phyloP scores from a whole-genome alignment of 192 early-diverging fungal genomes.

The Allomyces macrogynus region DNA sequence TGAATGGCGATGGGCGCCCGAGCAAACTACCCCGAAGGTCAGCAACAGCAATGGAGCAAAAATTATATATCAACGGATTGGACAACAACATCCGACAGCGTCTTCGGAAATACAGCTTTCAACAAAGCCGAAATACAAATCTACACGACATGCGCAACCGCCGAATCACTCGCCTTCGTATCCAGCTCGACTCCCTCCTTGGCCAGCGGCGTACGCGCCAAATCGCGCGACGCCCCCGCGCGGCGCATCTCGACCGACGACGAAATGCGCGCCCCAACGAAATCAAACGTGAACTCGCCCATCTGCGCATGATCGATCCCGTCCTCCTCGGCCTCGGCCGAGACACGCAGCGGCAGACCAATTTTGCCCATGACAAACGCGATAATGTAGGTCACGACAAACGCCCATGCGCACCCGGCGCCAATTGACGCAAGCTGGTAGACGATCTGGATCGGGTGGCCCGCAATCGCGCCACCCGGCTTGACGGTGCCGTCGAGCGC shows the following conservation, averaged over 20 bases:
- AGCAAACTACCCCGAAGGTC: too few relatives aligned
- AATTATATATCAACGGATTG: too few relatives aligned
- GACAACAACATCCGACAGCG: too few relatives aligned
- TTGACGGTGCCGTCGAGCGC: slow-evolving; percentile 27
- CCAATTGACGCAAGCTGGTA: slow-evolving; percentile 55
- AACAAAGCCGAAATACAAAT: too few relatives aligned
- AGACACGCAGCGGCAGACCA: slow-evolving; percentile 44
- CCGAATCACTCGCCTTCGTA: too few relatives aligned
- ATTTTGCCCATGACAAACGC: slow-evolving; percentile 47
- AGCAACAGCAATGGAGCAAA: too few relatives aligned
- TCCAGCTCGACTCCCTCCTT: too few relatives aligned
- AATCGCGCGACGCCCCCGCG: too few relatives aligned
- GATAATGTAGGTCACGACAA: slow-evolving; percentile 52
- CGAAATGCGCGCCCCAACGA: slow-evolving; percentile 2
- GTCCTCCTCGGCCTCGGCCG: slow-evolving; percentile 46
- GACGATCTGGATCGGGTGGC: slow-evolving; percentile 57
- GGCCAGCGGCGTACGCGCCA: too few relatives aligned
- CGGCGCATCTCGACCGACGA: not conserved
- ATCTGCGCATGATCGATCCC: slow-evolving; percentile 70
- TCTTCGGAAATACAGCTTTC: too few relatives aligned
- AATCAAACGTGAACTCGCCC: slow-evolving; percentile 52
- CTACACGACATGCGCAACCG: too few relatives aligned
- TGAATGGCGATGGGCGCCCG: too few relatives aligned
- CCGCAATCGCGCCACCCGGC: slow-evolving; percentile 56
- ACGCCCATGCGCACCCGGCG: slow-evolving; percentile 51